Evolutionary conservation across 768 basidiomycete species (phyloP).

Genomic region (Suillus weaverae): DNA sequence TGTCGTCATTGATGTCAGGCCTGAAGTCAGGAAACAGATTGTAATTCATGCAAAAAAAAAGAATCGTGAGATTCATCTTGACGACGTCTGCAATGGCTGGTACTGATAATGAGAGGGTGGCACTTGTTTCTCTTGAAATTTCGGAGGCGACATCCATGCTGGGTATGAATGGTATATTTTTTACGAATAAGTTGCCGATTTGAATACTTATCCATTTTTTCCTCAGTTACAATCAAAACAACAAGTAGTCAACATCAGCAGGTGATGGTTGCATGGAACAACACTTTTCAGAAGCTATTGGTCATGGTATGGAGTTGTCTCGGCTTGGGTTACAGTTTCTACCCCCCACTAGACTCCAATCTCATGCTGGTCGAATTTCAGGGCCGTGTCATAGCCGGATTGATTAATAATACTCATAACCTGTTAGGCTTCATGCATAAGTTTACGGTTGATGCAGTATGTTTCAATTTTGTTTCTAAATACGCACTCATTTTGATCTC

Average conservation of each 20-base stretch:
- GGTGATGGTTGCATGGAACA: not conserved
- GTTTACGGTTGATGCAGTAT: not conserved
- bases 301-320: not conserved
- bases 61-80: too few relatives aligned
- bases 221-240: not conserved
- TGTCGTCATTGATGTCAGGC: too few relatives aligned
- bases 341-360: not conserved
- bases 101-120: not conserved
- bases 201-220: not conserved
- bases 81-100: too few relatives aligned
- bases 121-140: not conserved
- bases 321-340: not conserved
- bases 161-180: not conserved
- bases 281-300: not conserved
- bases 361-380: too few relatives aligned
- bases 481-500: not conserved
- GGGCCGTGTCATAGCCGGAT: too few relatives aligned
- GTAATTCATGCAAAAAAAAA: too few relatives aligned
- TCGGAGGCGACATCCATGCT: not conserved
- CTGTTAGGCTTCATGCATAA: not conserved
- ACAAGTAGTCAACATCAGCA: not conserved
- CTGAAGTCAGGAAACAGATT: too few relatives aligned
- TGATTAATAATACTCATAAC: not conserved
- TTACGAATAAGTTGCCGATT: not conserved
- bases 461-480: not conserved